These are phyloP conservation scores for Gymnopus androsaceus DNA, from an alignment of 1,284 basidiomycete genomes.

Conservation along the genomic window DNA sequence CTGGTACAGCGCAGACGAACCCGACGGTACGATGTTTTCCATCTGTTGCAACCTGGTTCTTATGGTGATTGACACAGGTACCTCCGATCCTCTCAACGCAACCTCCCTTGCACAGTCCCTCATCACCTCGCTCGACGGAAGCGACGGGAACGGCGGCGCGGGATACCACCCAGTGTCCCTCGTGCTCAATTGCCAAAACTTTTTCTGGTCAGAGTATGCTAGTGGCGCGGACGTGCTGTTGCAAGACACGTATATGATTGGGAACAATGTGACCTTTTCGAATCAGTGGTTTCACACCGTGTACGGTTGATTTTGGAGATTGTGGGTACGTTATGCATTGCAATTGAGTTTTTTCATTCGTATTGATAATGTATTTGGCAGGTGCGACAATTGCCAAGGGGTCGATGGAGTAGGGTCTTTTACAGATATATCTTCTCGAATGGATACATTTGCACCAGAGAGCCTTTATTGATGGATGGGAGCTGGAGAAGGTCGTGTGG, in stretches of 20 bases:
- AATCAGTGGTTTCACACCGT: constrained; percentile 42
- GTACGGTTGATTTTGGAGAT: constrained; percentile 55
- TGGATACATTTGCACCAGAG: constrained; percentile 63
- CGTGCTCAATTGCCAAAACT: constrained; percentile 75
- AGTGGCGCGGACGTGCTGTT: constrained; percentile 60
- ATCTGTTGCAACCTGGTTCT: too few relatives aligned
- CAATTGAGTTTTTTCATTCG: neutral
- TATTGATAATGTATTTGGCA: neutral
- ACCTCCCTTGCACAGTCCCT: constrained; percentile 59
- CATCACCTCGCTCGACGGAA: constrained; percentile 66
- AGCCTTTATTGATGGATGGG: constrained; percentile 63
- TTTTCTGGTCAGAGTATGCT: constrained; percentile 60
- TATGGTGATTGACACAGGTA: too few relatives aligned
- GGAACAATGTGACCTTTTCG: constrained; percentile 70
- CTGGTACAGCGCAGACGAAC: constrained; percentile 80
- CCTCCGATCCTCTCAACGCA: constrained; percentile 63
- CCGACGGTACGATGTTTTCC: constrained; percentile 75
- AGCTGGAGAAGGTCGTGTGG: constrained; percentile 67
- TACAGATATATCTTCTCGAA: constrained; percentile 63
- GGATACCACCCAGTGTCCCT: constrained; percentile 75
- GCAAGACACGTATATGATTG: constrained; percentile 57
- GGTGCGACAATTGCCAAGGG: constrained; percentile 56
- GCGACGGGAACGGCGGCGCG: constrained; percentile 26
- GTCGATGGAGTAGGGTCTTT: too few relatives aligned
- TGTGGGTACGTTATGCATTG: constrained; percentile 49